These are phyloP conservation scores for Zalaria obscura DNA, from an alignment of 2,329 filamentous ascomycete species.

Conservation along the genomic window DNA sequence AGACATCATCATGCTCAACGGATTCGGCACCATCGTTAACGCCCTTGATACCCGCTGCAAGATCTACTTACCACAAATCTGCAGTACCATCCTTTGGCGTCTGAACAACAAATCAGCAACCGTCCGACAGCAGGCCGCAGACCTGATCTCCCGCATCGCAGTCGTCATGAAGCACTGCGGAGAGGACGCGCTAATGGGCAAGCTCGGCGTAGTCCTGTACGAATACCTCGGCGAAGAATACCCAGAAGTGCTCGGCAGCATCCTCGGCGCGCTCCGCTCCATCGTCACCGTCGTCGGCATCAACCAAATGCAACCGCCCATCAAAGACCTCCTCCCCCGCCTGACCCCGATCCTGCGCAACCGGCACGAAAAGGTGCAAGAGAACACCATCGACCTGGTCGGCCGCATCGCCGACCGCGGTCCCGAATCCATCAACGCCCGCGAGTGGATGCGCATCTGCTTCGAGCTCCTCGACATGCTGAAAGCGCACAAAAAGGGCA, in stretches of 20 bases:
- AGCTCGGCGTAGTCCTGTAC: conserved; percentile 86
- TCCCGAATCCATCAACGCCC: conserved; percentile 87
- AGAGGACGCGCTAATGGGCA: conserved; percentile 89
- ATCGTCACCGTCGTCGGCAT: conserved; percentile 98
- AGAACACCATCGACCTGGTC: conserved; percentile 96
- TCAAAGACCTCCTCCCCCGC: conserved; percentile 86
- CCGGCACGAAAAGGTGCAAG: conserved; percentile 96
- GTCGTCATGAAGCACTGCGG: conserved; percentile 99
- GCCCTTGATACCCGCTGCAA: conserved; percentile 88
- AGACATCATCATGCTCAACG: conserved; percentile 90
- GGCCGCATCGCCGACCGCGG: conserved; percentile 96
- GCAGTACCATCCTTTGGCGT: conserved; percentile 89
- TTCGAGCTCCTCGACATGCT: conserved; percentile 98
- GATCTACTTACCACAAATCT: conserved; percentile 91
- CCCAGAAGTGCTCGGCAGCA: conserved; percentile 91
- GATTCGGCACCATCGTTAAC: conserved; percentile 95
- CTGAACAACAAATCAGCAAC: conserved; percentile 97
- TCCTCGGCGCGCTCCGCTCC: conserved; percentile 82
- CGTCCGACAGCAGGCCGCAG: conserved; percentile 90
- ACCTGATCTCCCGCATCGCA: conserved; percentile 90
- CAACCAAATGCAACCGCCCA: conserved; percentile 94
- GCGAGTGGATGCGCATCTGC: conserved; percentile 99
- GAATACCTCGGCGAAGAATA: conserved; percentile 98
- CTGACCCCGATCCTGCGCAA: conserved; percentile 97
- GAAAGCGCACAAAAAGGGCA: conserved; percentile 99